These are phyloP conservation scores for Darksidea phi DNA, from an alignment of 495 filamentous ascomycete genomes.

Conservation along the genomic window DNA sequence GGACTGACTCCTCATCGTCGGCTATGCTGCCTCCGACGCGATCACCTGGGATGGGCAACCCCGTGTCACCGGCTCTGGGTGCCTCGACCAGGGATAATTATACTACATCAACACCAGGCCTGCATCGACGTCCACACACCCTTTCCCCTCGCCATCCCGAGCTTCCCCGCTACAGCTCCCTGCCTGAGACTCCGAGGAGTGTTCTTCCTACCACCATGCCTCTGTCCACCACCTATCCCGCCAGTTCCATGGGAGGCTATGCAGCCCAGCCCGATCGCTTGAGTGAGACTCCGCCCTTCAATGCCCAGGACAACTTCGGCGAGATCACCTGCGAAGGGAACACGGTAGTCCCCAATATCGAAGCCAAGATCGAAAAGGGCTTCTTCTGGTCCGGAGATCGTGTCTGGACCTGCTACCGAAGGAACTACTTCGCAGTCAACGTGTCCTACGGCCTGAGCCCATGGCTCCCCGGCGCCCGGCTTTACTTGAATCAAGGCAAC, in stretches of 20 bases:
- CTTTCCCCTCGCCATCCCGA: slow-evolving; percentile 36
- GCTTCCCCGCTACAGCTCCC: slow-evolving; percentile 34
- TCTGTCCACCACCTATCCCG: slow-evolving; percentile 15
- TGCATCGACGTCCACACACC: slow-evolving; percentile 27
- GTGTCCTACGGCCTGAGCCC: slow-evolving; percentile 75
- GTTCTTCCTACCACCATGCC: slow-evolving; percentile 36
- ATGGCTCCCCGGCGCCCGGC: slow-evolving; percentile 41
- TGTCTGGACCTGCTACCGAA: slow-evolving; percentile 93
- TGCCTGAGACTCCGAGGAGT: slow-evolving; percentile 41
- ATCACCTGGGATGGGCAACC: slow-evolving; percentile 35
- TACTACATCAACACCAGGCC: slow-evolving; percentile 34
- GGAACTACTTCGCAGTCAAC: slow-evolving; percentile 90
- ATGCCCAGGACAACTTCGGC: slow-evolving; percentile 61
- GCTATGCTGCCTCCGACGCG: slow-evolving; percentile 39
- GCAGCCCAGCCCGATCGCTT: slow-evolving; percentile 16
- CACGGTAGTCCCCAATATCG: slow-evolving; percentile 69
- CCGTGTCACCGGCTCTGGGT: slow-evolving; percentile 36
- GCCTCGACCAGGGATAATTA: slow-evolving; percentile 38
- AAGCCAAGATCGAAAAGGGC: slow-evolving; percentile 86
- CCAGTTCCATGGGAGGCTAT: not conserved
- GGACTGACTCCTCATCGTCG: slow-evolving; percentile 33
- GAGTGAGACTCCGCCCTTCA: slow-evolving; percentile 40
- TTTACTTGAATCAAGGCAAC: slow-evolving; percentile 23
- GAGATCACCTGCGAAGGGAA: slow-evolving; percentile 52
- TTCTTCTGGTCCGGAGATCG: slow-evolving; percentile 81